Percentiles rank a stretch among this genome's conserved stretches.
phyloP scores from a whole-genome alignment of 345 rosid species.

The Durio zibethinus region DNA sequence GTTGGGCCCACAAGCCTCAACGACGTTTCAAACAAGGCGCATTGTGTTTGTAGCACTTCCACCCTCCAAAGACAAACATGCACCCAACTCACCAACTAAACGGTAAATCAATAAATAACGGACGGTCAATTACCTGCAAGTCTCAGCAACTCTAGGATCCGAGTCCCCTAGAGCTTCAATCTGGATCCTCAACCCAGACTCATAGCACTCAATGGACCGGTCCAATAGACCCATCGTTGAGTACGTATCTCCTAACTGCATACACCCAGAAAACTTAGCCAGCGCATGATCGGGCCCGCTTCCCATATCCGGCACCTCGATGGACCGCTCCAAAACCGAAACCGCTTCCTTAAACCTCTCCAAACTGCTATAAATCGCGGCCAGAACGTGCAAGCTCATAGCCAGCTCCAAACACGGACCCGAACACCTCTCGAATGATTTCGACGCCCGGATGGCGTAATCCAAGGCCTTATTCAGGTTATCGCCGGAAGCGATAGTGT shows the following conservation, averaged over 20 bases:
- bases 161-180: constrained; percentile 39
- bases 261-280: constrained; percentile 46
- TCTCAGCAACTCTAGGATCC: constrained; percentile 43
- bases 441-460: constrained; percentile 41
- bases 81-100: background rate
- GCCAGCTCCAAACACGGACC: constrained; percentile 35
- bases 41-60: too few species aligned
- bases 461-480: constrained; percentile 83
- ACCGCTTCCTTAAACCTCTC: constrained; percentile 45
- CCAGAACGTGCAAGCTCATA: constrained; percentile 44
- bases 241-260: constrained; percentile 58
- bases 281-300: constrained; percentile 38
- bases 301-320: constrained; percentile 22
- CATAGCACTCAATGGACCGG: constrained; percentile 40
- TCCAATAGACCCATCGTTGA: constrained; percentile 44
- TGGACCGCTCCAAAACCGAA: constrained; percentile 42
- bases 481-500: constrained; percentile 80
- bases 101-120: background rate
- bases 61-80: background rate
- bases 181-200: constrained; percentile 42
- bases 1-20: constrained; percentile 9
- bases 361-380: constrained; percentile 40
- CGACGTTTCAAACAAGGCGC: background rate
- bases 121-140: constrained; percentile 31
- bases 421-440: constrained; percentile 34